Evolutionary conservation across 192 early-diverging fungal genomes (phyloP).

Genomic region (Coemansia sp.): DNA sequence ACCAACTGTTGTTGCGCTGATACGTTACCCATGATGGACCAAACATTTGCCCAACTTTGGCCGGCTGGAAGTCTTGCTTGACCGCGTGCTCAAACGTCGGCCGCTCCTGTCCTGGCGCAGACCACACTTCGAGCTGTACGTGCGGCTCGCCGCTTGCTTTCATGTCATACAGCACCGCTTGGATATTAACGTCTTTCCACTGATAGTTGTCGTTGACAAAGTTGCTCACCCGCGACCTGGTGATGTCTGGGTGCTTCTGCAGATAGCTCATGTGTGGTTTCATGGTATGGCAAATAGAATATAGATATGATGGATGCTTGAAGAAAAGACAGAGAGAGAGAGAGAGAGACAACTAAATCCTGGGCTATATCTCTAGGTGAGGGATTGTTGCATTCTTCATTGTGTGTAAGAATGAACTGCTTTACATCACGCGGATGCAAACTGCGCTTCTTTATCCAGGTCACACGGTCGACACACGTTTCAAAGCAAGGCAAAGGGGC

Average conservation of each 20-base stretch:
- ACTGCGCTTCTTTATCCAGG: no score
- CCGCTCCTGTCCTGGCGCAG: slow-evolving; percentile 55
- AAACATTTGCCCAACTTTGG: slow-evolving; percentile 72
- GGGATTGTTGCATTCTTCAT: no score
- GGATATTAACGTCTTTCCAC: slow-evolving; percentile 70
- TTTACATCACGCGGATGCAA: no score
- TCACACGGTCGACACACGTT: no score
- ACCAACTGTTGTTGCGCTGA: no score
- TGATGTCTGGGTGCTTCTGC: slow-evolving; percentile 73
- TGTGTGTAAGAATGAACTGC: no score
- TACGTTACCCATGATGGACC: slow-evolving; percentile 74
- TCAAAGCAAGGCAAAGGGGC: no score
- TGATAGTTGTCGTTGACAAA: slow-evolving; percentile 61
- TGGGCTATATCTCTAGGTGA: no score
- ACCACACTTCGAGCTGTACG: slow-evolving; percentile 56
- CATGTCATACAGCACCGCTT: slow-evolving; percentile 53
- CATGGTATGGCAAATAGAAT: background rate
- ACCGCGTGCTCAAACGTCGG: slow-evolving; percentile 55
- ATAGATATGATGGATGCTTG: background rate
- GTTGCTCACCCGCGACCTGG: slow-evolving; percentile 68
- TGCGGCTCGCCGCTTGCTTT: slow-evolving; percentile 42
- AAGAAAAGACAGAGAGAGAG: background rate
- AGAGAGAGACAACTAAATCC: no score
- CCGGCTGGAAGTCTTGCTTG: slow-evolving; percentile 62
- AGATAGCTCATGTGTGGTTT: slow-evolving; percentile 27